Conservation (phyloP, 2,329 filamentous ascomycete species). For the Fusarium sp. region DNA sequence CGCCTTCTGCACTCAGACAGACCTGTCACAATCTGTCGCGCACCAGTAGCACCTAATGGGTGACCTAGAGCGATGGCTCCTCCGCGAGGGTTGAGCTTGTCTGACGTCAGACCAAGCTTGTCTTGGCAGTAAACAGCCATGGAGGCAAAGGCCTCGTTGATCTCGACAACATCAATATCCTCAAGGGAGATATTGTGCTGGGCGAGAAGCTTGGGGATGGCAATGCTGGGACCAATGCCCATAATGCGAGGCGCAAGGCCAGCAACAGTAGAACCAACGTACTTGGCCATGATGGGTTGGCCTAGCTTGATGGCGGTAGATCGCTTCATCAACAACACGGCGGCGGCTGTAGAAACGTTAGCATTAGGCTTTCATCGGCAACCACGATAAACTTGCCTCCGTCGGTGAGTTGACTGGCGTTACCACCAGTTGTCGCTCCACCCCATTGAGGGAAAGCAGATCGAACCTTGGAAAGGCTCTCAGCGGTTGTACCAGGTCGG, state of each 20-base stretch:
- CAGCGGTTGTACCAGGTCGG: constrained; percentile 88
- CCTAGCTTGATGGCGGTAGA: constrained; percentile 87
- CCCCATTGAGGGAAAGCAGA: constrained; percentile 93
- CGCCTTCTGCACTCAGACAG: constrained; percentile 85
- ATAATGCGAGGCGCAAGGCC: constrained; percentile 95
- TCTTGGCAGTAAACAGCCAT: constrained; percentile 96
- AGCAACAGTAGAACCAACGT: constrained; percentile 89
- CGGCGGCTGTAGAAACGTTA: constrained; percentile 71
- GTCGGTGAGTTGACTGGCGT: constrained; percentile 95
- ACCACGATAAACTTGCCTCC: constrained; percentile 67
- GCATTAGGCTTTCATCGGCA: not conserved
- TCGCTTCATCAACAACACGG: constrained; percentile 93
- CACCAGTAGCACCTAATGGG: constrained; percentile 82
- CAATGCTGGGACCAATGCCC: constrained; percentile 87
- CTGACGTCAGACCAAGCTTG: constrained; percentile 75
- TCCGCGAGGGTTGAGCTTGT: constrained; percentile 85
- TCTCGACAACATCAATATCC: constrained; percentile 90
- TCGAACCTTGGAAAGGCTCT: constrained; percentile 85
- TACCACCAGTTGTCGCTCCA: constrained; percentile 87
- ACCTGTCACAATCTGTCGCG: constrained; percentile 88
- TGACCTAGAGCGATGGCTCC: constrained; percentile 88
- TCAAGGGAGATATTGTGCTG: constrained; percentile 82
- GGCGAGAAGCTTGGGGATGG: constrained; percentile 84
- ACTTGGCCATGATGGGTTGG: constrained; percentile 95
- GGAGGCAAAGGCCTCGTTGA: constrained; percentile 98